A percentile compares a stretch with the other conserved stretches of the same genome.
Evolutionary conservation across 495 filamentous ascomycete genomes (phyloP).

Genomic region (Penicillium argentinense): DNA sequence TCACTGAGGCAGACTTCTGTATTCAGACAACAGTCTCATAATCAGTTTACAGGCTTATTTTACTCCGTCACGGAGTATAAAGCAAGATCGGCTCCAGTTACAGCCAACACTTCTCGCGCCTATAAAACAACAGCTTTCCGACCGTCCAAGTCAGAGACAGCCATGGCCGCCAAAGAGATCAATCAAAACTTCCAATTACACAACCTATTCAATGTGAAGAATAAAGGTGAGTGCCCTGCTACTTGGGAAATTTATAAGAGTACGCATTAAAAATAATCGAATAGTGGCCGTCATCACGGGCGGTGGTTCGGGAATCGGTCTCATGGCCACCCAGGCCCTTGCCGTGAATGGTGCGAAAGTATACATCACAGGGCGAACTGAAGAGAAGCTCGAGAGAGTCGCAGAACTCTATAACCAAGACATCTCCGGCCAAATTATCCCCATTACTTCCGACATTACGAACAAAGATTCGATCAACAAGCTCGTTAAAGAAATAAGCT

Average conservation of each 20-base stretch:
- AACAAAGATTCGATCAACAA: constrained; percentile 44
- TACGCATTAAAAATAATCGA: not conserved
- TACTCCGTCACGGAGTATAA: too few species aligned
- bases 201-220: constrained; percentile 57
- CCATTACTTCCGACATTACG: constrained; percentile 51
- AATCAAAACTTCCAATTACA: constrained; percentile 50
- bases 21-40: too few species aligned
- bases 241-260: not conserved
- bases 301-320: constrained; percentile 51
- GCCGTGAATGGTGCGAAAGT: constrained; percentile 61
- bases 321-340: constrained; percentile 57
- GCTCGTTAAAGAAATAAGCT: constrained; percentile 44
- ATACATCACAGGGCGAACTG: constrained; percentile 59
- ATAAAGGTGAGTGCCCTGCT: constrained; percentile 30
- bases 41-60: too few species aligned
- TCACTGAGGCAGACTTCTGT: too few species aligned
- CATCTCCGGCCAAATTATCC: constrained; percentile 57
- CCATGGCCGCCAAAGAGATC: constrained; percentile 30
- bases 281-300: constrained; percentile 57
- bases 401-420: constrained; percentile 43
- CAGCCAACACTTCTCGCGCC: too few species aligned
- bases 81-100: too few species aligned
- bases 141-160: not conserved
- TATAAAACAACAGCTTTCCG: too few species aligned
- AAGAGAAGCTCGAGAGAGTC: constrained; percentile 55